Evolutionary conservation across 345 rosid species (phyloP).

Genomic region (Lumnitzera racemosa): DNA sequence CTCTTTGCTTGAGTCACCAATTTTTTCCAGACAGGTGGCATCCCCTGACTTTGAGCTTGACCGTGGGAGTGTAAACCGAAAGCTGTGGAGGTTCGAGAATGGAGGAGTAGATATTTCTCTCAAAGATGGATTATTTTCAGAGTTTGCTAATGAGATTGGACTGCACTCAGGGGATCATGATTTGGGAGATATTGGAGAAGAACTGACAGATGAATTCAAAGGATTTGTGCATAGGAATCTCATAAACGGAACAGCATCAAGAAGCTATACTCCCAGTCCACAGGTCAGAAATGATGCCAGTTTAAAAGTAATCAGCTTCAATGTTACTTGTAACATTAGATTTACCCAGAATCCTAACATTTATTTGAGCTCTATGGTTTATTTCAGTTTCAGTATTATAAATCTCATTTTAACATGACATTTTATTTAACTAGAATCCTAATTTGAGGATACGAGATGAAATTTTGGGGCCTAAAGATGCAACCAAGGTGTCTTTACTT

Average conservation of each 20-base stretch:
- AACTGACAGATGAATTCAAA: conserved; percentile 30
- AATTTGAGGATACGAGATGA: too few relatives aligned
- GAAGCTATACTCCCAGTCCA: conserved; percentile 59
- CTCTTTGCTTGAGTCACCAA: conserved; percentile 45
- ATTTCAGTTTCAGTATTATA: too few relatives aligned
- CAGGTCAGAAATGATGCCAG: conserved; percentile 31
- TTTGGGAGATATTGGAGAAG: conserved; percentile 12
- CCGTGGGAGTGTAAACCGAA: conserved; percentile 55
- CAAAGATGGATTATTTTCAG: conserved; percentile 67
- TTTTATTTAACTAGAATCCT: too few relatives aligned
- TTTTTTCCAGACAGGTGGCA: conserved; percentile 26
- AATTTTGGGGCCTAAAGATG: too few relatives aligned
- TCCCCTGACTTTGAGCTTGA: conserved; percentile 32
- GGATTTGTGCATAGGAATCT: conserved; percentile 41
- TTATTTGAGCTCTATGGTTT: too few relatives aligned
- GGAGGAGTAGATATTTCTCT: conserved; percentile 53
- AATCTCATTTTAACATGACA: too few relatives aligned
- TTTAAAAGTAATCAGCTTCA: too few relatives aligned
- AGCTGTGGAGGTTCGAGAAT: conserved; percentile 47
- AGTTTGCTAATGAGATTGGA: conserved; percentile 28
- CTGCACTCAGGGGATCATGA: conserved; percentile 20
- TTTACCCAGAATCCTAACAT: too few relatives aligned
- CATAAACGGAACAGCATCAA: conserved; percentile 18
- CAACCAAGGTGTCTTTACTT: too few relatives aligned
- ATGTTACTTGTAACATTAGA: too few relatives aligned